Evolutionary conservation across 2,329 filamentous ascomycete species (phyloP).

Genomic region (Talaromyces marneffei): DNA sequence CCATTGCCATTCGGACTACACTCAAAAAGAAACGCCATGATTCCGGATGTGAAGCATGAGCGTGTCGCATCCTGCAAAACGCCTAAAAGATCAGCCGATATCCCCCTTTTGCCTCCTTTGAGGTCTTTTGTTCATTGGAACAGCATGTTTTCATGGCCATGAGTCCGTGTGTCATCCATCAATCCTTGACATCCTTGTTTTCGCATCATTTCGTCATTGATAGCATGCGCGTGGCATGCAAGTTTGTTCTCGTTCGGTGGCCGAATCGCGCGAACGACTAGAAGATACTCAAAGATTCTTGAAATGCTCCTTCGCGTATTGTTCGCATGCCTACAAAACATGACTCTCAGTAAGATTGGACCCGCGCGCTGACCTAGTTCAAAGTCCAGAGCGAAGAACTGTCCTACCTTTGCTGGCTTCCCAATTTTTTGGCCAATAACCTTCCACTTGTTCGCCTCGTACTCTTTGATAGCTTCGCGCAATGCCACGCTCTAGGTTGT

Average conservation of each 20-base stretch:
- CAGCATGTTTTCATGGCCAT: background rate
- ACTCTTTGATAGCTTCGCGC: conserved; percentile 93
- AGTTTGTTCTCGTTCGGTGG: background rate
- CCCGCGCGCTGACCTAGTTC: conserved; percentile 17
- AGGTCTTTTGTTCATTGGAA: background rate
- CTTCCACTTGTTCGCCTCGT: conserved; percentile 99
- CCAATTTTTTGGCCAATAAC: conserved; percentile 92
- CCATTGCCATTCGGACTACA: background rate
- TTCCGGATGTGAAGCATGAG: background rate
- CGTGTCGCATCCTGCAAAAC: background rate
- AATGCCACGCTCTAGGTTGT: conserved; percentile 47
- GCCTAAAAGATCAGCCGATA: background rate
- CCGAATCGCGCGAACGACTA: background rate
- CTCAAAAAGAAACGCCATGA: conserved; percentile 3
- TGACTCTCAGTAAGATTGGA: conserved; percentile 21
- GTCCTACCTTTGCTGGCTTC: conserved; percentile 83
- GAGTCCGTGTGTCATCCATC: background rate
- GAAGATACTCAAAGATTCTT: conserved; percentile 31
- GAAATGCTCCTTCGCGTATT: conserved; percentile 96
- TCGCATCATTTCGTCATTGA: background rate
- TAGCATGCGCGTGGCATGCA: background rate
- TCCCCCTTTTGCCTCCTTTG: background rate
- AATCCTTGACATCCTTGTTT: background rate
- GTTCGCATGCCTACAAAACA: conserved; percentile 63
- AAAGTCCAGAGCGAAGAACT: background rate